Percentiles rank a stretch among this genome's conserved stretches.
These are phyloP conservation scores for Suillus lakei DNA, from an alignment of 768 basidiomycete genomes.

Conservation along the genomic window DNA sequence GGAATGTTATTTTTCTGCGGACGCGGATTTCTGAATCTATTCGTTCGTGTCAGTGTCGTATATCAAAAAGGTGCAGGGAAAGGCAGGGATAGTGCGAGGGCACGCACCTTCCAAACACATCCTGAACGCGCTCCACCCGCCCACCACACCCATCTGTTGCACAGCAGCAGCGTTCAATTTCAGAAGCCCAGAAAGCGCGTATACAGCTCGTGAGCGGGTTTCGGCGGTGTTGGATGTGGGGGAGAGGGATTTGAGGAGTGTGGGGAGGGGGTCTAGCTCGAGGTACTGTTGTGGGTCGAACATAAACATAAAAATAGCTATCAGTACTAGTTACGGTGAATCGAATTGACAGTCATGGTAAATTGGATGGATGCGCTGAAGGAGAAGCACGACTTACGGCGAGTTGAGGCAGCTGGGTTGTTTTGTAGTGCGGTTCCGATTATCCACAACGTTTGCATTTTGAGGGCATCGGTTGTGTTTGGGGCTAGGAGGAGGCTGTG, in stretches of 20 bases:
- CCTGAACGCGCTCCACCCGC: slow-evolving; percentile 69
- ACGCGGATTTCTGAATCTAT: slow-evolving; percentile 79
- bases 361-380: neutral
- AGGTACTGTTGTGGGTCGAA: slow-evolving; percentile 53
- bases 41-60: neutral
- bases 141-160: slow-evolving; percentile 46
- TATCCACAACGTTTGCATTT: slow-evolving; percentile 79
- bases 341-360: neutral
- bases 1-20: slow-evolving; percentile 79
- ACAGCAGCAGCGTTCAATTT: slow-evolving; percentile 81
- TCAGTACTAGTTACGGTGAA: slow-evolving; percentile 4
- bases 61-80: too few species aligned
- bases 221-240: slow-evolving; percentile 55
- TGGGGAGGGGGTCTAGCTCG: slow-evolving; percentile 65
- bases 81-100: too few species aligned
- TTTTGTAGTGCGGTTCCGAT: slow-evolving; percentile 91
- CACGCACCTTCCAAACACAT: slow-evolving; percentile 62
- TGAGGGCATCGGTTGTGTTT: slow-evolving; percentile 61
- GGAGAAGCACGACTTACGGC: slow-evolving; percentile 52
- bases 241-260: slow-evolving; percentile 63
- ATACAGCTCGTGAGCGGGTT: slow-evolving; percentile 80
- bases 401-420: slow-evolving; percentile 84
- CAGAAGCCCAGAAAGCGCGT: slow-evolving; percentile 76
- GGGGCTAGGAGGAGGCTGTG: slow-evolving; percentile 63
- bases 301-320: neutral